These are phyloP conservation scores for Sextonia rubra DNA, from an alignment of 164 flowering plant genomes.

Conservation along the genomic window DNA sequence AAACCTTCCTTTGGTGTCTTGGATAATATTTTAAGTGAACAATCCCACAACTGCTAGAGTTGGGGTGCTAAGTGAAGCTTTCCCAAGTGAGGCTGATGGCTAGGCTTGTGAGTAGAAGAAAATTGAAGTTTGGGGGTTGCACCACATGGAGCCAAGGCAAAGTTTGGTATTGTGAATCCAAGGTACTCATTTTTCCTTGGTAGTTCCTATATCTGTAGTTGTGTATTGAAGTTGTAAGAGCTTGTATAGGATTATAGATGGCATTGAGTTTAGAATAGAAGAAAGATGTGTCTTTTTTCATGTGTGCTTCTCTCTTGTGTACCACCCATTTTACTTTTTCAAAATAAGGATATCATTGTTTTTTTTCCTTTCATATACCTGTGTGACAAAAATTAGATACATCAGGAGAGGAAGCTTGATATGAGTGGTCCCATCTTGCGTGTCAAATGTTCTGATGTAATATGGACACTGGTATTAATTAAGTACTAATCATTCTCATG, in stretches of 20 bases:
- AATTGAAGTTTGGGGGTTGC: neutral
- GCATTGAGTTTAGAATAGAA: neutral
- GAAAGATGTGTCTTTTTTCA: neutral
- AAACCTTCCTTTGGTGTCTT: neutral
- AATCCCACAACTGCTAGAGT: neutral
- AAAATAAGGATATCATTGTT: neutral
- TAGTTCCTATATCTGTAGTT: too few relatives aligned
- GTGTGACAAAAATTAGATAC: neutral
- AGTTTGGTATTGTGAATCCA: too few relatives aligned
- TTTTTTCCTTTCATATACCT: neutral
- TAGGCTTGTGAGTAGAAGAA: neutral
- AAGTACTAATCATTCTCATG: too few relatives aligned
- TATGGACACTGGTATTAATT: too few relatives aligned
- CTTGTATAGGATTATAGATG: too few relatives aligned
- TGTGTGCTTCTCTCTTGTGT: constrained; percentile 11
- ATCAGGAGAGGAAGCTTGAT: neutral
- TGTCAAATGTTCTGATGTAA: too few relatives aligned
- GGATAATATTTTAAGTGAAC: constrained; percentile 5
- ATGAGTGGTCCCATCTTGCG: too few relatives aligned
- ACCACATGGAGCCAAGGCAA: constrained; percentile 6
- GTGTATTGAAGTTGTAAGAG: too few relatives aligned
- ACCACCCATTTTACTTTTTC: too few relatives aligned
- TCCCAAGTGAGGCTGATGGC: neutral
- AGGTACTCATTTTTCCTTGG: too few relatives aligned
- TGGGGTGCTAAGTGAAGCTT: neutral